Conservation (phyloP, 306 rosid genomes). For the Vachellia pachyceras region DNA sequence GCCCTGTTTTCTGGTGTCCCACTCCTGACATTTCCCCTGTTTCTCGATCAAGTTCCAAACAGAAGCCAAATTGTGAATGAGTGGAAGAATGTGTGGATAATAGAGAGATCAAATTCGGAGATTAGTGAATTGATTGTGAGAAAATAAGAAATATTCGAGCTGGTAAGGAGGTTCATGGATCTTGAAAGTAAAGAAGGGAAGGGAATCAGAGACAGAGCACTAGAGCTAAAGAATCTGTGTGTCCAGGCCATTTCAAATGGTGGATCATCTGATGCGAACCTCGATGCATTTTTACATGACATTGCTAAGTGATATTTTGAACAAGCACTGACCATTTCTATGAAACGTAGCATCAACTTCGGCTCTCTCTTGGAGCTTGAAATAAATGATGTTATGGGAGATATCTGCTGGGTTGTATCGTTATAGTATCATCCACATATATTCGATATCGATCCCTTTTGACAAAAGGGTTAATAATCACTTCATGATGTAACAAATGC, state of each 20-base stretch:
- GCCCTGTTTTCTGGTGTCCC: slow-evolving; percentile 40
- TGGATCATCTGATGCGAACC: slow-evolving; percentile 43
- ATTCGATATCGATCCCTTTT: not conserved
- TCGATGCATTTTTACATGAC: slow-evolving; percentile 37
- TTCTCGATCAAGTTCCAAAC: slow-evolving; percentile 45
- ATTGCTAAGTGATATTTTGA: slow-evolving; percentile 12
- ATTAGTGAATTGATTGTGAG: not conserved
- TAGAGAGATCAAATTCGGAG: slow-evolving; percentile 28
- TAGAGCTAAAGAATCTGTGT: slow-evolving; percentile 31
- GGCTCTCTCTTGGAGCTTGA: not conserved
- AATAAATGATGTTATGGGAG: not conserved
- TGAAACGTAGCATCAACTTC: too few species aligned
- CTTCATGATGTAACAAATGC: not conserved
- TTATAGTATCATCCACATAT: not conserved
- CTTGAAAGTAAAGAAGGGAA: slow-evolving; percentile 18
- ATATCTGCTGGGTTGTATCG: not conserved
- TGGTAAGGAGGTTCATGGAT: slow-evolving; percentile 31
- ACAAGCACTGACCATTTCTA: too few species aligned
- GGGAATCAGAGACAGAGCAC: slow-evolving; percentile 33
- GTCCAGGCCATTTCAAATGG: slow-evolving; percentile 37
- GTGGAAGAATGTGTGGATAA: slow-evolving; percentile 44
- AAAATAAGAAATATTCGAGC: slow-evolving; percentile 30
- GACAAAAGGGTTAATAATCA: not conserved
- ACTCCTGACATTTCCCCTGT: slow-evolving; percentile 41
- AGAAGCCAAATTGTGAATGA: slow-evolving; percentile 38